Evolutionary conservation across 1,284 basidiomycete species (phyloP), one percentile per base, ranked within the genome.

Genomic region (Amylostereum chailletii): DNA sequence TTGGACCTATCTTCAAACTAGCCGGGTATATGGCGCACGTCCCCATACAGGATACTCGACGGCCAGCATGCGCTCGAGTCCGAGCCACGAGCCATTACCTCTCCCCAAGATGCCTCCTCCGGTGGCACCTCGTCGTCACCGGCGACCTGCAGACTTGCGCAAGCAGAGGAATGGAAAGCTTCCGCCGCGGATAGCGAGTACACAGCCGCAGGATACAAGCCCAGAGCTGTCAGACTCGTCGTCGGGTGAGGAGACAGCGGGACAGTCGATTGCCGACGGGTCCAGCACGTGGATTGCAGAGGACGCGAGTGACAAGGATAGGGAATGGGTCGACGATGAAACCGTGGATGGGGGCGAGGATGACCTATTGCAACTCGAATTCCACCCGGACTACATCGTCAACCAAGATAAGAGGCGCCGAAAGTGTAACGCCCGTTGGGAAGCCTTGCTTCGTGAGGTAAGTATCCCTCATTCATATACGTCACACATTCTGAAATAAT

Each of bases 351-450:
- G 67, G 2, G 81, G 81, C 55, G 77, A 77, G 19, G 81, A 84
- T 27, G 86, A 89, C 57, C 57, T 89, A 51, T 61, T 88, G 45
- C 81, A 87, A 36, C 65, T 87, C 51, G 86, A 89, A 58, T 89
- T 77, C 60, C 86, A 90, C 63, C 83, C 85, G 9, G 68, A 72
- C 40, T 90, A 76, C 60, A 71, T 89, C 47, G 72, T 69, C 49
- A 82, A 80, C 60, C 62, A 75, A 42, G 80, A 81, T 55, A 86
- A 83, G 63, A 67, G 86, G 48, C 72, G 81, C 46, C 66, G 82
- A 53, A 72, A 79, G 53, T 89, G 83, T 79, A 84, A 88, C 51
- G 70, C 75, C 43, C 77, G 79, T n/a, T 88, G 86, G 86, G 83
- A 86, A 51, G 73, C 75, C 9, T 65, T 90, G 33, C 71, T 78